phyloP scores from a whole-genome alignment of 148 eudicot genomes.

The Camellia granthamiana region DNA sequence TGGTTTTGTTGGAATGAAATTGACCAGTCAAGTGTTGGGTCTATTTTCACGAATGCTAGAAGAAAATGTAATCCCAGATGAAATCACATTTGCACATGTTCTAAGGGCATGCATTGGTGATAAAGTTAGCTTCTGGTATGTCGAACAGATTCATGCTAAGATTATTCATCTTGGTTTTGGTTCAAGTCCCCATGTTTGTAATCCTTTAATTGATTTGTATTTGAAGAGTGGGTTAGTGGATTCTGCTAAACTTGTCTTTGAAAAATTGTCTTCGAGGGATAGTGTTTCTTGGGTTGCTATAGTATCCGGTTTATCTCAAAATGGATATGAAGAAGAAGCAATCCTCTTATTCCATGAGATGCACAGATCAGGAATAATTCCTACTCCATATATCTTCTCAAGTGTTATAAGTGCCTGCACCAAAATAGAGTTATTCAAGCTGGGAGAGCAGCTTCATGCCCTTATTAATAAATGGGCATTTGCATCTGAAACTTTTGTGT shows the following conservation, averaged over 20 bases:
- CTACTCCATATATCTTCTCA: constrained; percentile 81
- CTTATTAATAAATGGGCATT: constrained; percentile 72
- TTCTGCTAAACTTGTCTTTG: constrained; percentile 55
- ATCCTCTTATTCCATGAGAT: constrained; percentile 64
- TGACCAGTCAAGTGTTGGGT: constrained; percentile 25
- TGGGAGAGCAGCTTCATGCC: constrained; percentile 79
- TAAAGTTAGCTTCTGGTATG: constrained; percentile 23
- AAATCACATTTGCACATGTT: constrained; percentile 44
- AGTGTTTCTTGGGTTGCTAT: constrained; percentile 91
- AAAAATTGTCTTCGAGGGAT: constrained; percentile 40
- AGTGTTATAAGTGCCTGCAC: constrained; percentile 81
- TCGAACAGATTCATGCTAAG: constrained; percentile 59
- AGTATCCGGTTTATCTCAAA: constrained; percentile 79
- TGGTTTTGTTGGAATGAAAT: background rate
- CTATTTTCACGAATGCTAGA: constrained; percentile 44
- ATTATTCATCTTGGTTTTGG: constrained; percentile 48
- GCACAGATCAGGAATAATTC: constrained; percentile 53
- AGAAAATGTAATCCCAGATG: constrained; percentile 50
- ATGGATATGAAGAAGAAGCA: constrained; percentile 53
- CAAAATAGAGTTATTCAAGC: constrained; percentile 45
- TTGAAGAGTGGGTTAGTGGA: constrained; percentile 53
- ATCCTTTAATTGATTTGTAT: constrained; percentile 76
- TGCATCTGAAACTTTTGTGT: constrained; percentile 58
- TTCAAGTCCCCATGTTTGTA: constrained; percentile 42
- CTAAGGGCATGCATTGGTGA: constrained; percentile 46